phyloP scores from a whole-genome alignment of 2,329 filamentous ascomycete genomes.

The Fusarium neocosmosporiellum region DNA sequence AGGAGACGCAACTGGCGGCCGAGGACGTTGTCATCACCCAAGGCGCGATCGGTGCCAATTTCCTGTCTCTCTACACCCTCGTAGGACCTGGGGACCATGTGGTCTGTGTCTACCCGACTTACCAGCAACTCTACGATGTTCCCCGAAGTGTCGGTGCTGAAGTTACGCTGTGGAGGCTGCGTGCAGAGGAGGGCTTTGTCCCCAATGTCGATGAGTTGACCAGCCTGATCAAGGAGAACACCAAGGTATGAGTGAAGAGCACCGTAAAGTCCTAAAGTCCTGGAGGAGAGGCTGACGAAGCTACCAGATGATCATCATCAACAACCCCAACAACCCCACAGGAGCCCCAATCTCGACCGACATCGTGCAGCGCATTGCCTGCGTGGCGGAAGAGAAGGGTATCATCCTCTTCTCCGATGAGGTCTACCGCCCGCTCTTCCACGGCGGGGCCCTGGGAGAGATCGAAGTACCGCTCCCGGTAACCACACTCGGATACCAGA shows the following conservation, averaged over 20 bases:
- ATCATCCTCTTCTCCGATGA: constrained; percentile 82
- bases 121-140: constrained; percentile 84
- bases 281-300: constrained; percentile 10
- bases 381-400: constrained; percentile 69
- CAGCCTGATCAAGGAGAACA: constrained; percentile 72
- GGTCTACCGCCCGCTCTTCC: constrained; percentile 87
- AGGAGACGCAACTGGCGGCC: constrained; percentile 56
- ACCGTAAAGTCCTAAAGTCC: not conserved
- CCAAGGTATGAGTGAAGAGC: constrained; percentile 65
- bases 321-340: constrained; percentile 87
- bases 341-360: constrained; percentile 74
- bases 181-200: constrained; percentile 71
- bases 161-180: constrained; percentile 80
- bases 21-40: constrained; percentile 81
- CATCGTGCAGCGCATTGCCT: constrained; percentile 70
- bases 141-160: constrained; percentile 80
- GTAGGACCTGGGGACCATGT: constrained; percentile 82
- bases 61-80: constrained; percentile 79
- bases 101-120: constrained; percentile 87
- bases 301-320: constrained; percentile 60
- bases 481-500: constrained; percentile 77
- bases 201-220: constrained; percentile 75
- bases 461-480: constrained; percentile 69
- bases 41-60: constrained; percentile 88
- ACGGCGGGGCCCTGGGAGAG: constrained; percentile 65